Evolutionary conservation across 192 early-diverging fungal species (phyloP), one percentile per base, ranked within the genome.

Genomic region (Paraglomus occultum): DNA sequence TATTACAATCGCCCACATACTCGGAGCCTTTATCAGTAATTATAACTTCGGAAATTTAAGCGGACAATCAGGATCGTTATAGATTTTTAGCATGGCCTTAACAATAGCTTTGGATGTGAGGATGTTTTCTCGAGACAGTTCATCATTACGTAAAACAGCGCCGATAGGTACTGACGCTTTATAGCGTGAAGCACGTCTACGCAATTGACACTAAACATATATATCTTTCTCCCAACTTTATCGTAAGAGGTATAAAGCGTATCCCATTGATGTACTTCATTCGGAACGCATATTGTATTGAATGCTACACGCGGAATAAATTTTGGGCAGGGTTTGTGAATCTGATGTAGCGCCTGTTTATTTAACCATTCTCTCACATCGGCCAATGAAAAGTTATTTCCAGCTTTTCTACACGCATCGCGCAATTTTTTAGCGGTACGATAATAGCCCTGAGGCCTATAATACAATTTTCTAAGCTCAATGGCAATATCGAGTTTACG

Each of bases 231-330:
- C 5, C 45, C 61, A 8, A 63, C 61, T 63, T 46, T 42, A 23
- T 63, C 39, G 45, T 62, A n/a, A 62, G 59, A n/a, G 9, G 45
- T 44, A 44, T 10, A 44, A 8, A n/a, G 40, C 40, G 59, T 44
- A 62, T 62, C 59, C 40, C 40, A 62, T n/a, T 62, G 4, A 20
- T 62, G 4, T 62, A 62, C 1, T 5, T 62, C 40, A 45, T 62
- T 62, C n/a, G 45, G 17, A 62, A n/a, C 12, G 8, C 45, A 44
- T 62, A 62, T 62, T 44, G 40, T n/a, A 62, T 62, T 62, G 14
- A 62, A 62, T 44, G 59, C n/a, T 43, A 46, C 17, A 46, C 47
- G 22, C 0, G 5, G 44, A 48, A 63, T 63, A 48, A 44, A 63
- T 20, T 63, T 63, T 2, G 61, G 61, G 17, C 44, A 43, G 23